Percentiles rank a stretch among this genome's conserved stretches.
These are phyloP conservation scores for Phialemonium atrogriseum DNA, from an alignment of 2,329 filamentous ascomycete genomes.

Conservation along the genomic window DNA sequence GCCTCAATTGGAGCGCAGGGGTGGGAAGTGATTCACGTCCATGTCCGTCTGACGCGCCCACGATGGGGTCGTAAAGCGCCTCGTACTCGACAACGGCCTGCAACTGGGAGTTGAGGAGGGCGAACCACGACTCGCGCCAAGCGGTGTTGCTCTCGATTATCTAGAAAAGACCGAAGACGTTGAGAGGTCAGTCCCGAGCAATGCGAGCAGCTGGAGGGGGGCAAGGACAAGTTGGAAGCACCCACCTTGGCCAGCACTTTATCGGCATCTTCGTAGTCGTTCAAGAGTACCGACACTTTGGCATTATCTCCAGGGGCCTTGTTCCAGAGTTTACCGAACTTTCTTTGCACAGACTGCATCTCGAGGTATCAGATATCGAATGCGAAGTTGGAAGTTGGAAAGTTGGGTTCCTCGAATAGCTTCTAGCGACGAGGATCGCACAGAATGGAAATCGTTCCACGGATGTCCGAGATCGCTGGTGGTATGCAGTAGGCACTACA, in stretches of 20 bases:
- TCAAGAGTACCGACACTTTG: constrained; percentile 65
- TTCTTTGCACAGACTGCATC: constrained; percentile 67
- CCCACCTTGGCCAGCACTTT: constrained; percentile 62
- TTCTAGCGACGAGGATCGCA: too few relatives aligned
- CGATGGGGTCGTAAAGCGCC: constrained; percentile 67
- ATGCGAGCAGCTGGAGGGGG: constrained; percentile 7
- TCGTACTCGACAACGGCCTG: constrained; percentile 61
- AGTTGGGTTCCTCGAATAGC: too few relatives aligned
- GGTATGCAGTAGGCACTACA: too few relatives aligned
- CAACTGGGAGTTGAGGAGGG: constrained; percentile 61
- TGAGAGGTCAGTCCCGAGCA: too few relatives aligned
- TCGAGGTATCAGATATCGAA: too few relatives aligned
- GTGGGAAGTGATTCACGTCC: constrained; percentile 51
- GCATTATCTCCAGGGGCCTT: constrained; percentile 65
- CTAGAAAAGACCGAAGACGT: constrained; percentile 32
- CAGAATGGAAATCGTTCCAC: too few relatives aligned
- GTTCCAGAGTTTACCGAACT: constrained; percentile 64
- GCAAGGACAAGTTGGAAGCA: constrained; percentile 8
- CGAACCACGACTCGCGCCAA: constrained; percentile 73
- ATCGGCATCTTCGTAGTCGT: constrained; percentile 75
- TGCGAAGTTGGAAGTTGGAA: constrained; percentile 4
- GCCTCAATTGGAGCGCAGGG: constrained; percentile 51
- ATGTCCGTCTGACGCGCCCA: constrained; percentile 52
- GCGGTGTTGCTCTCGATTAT: constrained; percentile 66
- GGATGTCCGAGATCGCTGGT: too few relatives aligned